phyloP scores from a whole-genome alignment of 345 rosid genomes.

The Cochlearia excelsa region DNA sequence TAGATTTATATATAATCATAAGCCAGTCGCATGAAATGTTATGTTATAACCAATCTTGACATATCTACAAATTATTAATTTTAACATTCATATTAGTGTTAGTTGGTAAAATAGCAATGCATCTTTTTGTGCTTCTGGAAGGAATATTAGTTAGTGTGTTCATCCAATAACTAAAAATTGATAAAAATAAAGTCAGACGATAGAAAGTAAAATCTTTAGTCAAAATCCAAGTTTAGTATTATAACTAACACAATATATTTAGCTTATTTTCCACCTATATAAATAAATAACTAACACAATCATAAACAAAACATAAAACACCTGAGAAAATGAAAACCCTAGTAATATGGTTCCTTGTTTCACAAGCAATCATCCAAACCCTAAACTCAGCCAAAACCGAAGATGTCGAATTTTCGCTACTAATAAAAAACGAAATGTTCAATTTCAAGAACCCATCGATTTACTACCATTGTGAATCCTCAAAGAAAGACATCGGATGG shows the following conservation, averaged over 20 bases:
- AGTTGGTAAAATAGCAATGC: too few relatives aligned
- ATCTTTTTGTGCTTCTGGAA: too few relatives aligned
- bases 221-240: slow-evolving; percentile 13
- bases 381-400: slow-evolving; percentile 14
- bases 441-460: slow-evolving; percentile 1
- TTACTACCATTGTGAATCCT: slow-evolving; percentile 25
- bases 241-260: slow-evolving; percentile 15
- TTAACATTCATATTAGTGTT: too few relatives aligned
- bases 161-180: slow-evolving; percentile 10
- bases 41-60: too few relatives aligned
- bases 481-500: slow-evolving; percentile 31
- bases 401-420: slow-evolving; percentile 21
- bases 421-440: slow-evolving; percentile 27
- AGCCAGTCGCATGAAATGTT: too few relatives aligned
- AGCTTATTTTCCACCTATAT: slow-evolving; percentile 9
- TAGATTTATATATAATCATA: too few relatives aligned
- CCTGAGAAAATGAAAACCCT: slow-evolving; percentile 26
- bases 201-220: not conserved
- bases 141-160: not conserved
- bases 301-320: not conserved
- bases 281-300: not conserved
- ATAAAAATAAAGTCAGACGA: not conserved
- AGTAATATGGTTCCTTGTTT: slow-evolving; percentile 10
- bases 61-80: too few relatives aligned
- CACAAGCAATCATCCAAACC: slow-evolving; percentile 18